Evolutionary conservation across 805 yeast species (phyloP).

Genomic region (Myxozyma neglecta): DNA sequence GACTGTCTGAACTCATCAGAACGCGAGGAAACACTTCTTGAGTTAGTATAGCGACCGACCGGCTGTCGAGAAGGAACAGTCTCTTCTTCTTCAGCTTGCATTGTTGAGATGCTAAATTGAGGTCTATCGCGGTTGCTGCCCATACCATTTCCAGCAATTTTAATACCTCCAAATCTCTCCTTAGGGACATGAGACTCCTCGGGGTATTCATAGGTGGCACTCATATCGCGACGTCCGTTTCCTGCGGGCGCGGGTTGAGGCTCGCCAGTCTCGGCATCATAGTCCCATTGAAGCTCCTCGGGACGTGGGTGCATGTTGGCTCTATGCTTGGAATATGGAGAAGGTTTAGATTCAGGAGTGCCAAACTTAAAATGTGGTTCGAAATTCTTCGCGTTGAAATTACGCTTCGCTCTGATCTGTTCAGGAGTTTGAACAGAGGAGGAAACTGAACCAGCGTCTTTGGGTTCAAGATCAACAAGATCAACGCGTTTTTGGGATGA

Average conservation of each 20-base stretch:
- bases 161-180: conserved; percentile 16
- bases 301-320: conserved; percentile 32
- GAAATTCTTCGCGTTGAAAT: conserved; percentile 12
- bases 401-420: conserved; percentile 24
- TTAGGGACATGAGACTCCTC: conserved; percentile 20
- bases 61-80: not conserved
- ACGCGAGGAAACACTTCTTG: not conserved
- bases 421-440: conserved; percentile 22
- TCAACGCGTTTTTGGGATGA: conserved; percentile 12
- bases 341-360: conserved; percentile 20
- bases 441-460: conserved; percentile 29
- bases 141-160: conserved; percentile 25
- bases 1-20: not conserved
- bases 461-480: conserved; percentile 24
- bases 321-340: conserved; percentile 26
- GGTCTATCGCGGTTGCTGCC: conserved; percentile 16
- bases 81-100: conserved; percentile 10
- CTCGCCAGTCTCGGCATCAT: conserved; percentile 5
- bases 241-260: conserved; percentile 8
- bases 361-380: conserved; percentile 29
- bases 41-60: not conserved
- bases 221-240: conserved; percentile 19
- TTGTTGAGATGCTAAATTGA: conserved; percentile 11
- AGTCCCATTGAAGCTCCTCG: conserved; percentile 24
- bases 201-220: conserved; percentile 1